These are phyloP conservation scores for Picea glauca DNA, from an alignment of 75 land plant genomes.

Conservation along the genomic window DNA sequence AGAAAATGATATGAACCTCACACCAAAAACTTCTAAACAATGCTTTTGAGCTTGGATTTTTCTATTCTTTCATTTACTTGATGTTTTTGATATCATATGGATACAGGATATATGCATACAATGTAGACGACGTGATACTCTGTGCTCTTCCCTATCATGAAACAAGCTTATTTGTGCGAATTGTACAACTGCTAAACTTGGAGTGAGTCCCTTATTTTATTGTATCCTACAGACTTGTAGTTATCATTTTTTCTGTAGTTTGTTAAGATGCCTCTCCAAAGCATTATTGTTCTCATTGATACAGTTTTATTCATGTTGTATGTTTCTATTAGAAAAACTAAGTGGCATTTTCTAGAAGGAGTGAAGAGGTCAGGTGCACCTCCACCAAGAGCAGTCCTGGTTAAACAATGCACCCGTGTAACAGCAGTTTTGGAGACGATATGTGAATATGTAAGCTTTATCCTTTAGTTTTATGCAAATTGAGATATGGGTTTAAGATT, in stretches of 20 bases:
- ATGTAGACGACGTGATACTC: slow-evolving; percentile 72
- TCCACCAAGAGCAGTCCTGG: slow-evolving; percentile 70
- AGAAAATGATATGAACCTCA: not conserved
- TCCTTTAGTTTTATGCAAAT: not conserved
- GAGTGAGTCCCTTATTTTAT: slow-evolving; percentile 31
- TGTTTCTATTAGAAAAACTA: slow-evolving; percentile 49
- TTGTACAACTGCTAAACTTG: slow-evolving; percentile 64
- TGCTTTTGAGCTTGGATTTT: not conserved
- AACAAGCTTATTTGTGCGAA: slow-evolving; percentile 78
- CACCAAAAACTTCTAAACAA: not conserved
- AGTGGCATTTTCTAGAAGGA: slow-evolving; percentile 82
- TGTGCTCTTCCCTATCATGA: slow-evolving; percentile 87
- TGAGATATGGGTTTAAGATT: not conserved
- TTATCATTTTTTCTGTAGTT: not conserved
- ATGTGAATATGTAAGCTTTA: slow-evolving; percentile 68
- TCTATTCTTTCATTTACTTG: not conserved
- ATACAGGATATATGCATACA: slow-evolving; percentile 74
- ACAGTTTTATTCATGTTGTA: slow-evolving; percentile 2
- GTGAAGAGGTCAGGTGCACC: slow-evolving; percentile 78
- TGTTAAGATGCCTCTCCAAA: not conserved
- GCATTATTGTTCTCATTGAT: not conserved
- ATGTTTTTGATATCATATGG: slow-evolving; percentile 5
- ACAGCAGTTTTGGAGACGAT: slow-evolving; percentile 64
- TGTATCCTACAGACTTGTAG: not conserved
- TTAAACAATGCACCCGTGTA: slow-evolving; percentile 76